Percentiles rank a stretch among this genome's conserved stretches.
phyloP scores from a whole-genome alignment of 2,329 filamentous ascomycete species.

The Colletotrichum limetticola region DNA sequence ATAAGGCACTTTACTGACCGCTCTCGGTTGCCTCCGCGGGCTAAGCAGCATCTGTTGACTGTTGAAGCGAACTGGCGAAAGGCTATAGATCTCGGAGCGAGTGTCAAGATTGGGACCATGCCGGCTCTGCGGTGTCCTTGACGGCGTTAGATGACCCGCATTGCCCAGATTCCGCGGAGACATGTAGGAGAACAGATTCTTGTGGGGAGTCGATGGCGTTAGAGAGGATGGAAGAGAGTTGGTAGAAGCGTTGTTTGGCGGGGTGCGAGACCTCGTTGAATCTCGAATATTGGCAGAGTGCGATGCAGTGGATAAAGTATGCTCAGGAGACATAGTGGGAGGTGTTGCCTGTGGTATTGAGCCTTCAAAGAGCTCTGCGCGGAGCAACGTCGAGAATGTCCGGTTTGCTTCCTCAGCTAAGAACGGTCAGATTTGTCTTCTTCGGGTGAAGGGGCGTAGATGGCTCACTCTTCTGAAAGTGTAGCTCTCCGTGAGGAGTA shows the following conservation, averaged over 20 bases:
- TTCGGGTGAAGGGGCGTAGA: neutral
- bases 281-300: slow-evolving; percentile 66
- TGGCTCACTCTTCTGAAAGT: slow-evolving; percentile 88
- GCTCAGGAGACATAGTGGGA: slow-evolving; percentile 70
- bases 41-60: slow-evolving; percentile 95
- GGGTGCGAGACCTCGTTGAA: slow-evolving; percentile 81
- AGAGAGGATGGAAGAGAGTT: slow-evolving; percentile 77
- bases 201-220: slow-evolving; percentile 95
- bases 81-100: slow-evolving; percentile 91
- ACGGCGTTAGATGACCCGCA: slow-evolving; percentile 87
- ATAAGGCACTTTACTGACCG: slow-evolving; percentile 95
- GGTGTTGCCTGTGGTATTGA: slow-evolving; percentile 85
- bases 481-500: slow-evolving; percentile 86
- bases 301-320: slow-evolving; percentile 58
- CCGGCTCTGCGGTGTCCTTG: slow-evolving; percentile 87
- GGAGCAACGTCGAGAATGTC: slow-evolving; percentile 87
- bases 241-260: slow-evolving; percentile 73
- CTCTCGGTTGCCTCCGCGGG: slow-evolving; percentile 86
- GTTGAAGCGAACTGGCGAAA: slow-evolving; percentile 92
- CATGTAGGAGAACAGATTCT: slow-evolving; percentile 95
- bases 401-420: slow-evolving; percentile 91
- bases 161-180: slow-evolving; percentile 77
- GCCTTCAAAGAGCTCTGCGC: slow-evolving; percentile 91
- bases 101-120: slow-evolving; percentile 91
- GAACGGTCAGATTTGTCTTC: slow-evolving; percentile 9